Base-by-base conservation (phyloP, 1,284 basidiomycete species). In the Trichosporon faecale region DNA sequence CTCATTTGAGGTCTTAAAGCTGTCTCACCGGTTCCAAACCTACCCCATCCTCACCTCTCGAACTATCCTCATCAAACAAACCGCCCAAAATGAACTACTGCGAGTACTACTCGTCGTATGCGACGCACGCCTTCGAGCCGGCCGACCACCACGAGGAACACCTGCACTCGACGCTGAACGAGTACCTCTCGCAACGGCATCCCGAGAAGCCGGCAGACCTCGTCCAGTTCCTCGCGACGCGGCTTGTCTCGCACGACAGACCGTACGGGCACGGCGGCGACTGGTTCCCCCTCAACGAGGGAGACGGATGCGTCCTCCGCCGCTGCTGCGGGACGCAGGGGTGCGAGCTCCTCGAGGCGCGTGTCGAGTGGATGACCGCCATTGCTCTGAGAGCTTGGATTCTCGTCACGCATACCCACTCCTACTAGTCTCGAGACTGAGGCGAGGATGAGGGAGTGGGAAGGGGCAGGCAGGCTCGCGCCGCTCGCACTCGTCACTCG, bases 231-330 rank as follows among this genome's bases (percentile, higher is more conserved):
- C 66, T 76, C 68, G 76, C 79, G n/a, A 73, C 67, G 2, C 68
- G 78, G 9, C 70, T 80, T 3, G 68, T 80, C 23, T 78, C 76
- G 12, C 61, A 63, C 29, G 79, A 80, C 23, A 23, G 66, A 3
- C 79, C 79, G 14, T 71, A 73, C 65, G 79, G 79, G 16, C 46
- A 74, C 66, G 57, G 55, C 25, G 76, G 74, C 3, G 37, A 49
- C 3, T 75, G 76, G 76, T 64, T 60, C 29, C 76, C 76, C 0
- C 57, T 78, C 21, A 73, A 73, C 73, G 69, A 69, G 18, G 69
- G 68, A 0, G 52, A 57, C 57, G 57, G 57, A 3, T 61, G 57
- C 57, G 57, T 61, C 21, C 57, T 61, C 7, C 29, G 27, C 27
- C 57, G 27, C 27, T 61, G 57, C 18, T 61, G 57, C 31, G 57